Evolutionary conservation across 1,284 basidiomycete species (phyloP).

Genomic region (Naganishia sp.): DNA sequence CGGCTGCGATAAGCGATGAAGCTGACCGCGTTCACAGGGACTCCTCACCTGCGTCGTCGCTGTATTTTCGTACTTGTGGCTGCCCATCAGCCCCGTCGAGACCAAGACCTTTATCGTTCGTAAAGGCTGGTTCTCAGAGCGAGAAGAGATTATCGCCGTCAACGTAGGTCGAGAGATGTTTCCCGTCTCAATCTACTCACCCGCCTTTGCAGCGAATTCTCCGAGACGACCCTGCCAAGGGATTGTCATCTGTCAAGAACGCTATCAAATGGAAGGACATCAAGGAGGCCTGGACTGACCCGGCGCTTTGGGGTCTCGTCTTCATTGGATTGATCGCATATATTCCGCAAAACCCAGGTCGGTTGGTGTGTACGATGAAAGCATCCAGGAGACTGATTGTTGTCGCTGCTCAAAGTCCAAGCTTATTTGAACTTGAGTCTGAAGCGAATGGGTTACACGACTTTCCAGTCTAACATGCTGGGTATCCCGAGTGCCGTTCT

Average conservation of each 20-base stretch:
- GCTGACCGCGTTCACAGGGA: conserved; percentile 34
- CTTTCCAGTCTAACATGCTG: conserved; percentile 52
- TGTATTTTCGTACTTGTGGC: conserved; percentile 44
- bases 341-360: conserved; percentile 29
- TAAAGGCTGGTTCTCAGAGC: conserved; percentile 52
- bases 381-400: conserved; percentile 51
- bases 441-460: conserved; percentile 44
- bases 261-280: conserved; percentile 28
- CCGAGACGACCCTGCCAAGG: conserved; percentile 55
- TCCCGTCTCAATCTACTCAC: neutral
- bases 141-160: conserved; percentile 55
- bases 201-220: conserved; percentile 42
- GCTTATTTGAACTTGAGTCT: conserved; percentile 40
- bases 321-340: conserved; percentile 32
- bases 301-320: conserved; percentile 27
- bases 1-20: neutral
- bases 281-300: conserved; percentile 28
- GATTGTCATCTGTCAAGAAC: conserved; percentile 28
- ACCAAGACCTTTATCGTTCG: conserved; percentile 42
- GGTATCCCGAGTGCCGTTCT: conserved; percentile 45
- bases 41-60: conserved; percentile 47
- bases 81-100: conserved; percentile 49
- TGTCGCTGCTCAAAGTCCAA: conserved; percentile 38
- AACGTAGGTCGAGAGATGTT: conserved; percentile 38
- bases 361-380: conserved; percentile 30